Evolutionary conservation across 1,139 yeast genomes (phyloP), one percentile per base, ranked within the genome.

Genomic region (Yamadazyma atlantica): DNA sequence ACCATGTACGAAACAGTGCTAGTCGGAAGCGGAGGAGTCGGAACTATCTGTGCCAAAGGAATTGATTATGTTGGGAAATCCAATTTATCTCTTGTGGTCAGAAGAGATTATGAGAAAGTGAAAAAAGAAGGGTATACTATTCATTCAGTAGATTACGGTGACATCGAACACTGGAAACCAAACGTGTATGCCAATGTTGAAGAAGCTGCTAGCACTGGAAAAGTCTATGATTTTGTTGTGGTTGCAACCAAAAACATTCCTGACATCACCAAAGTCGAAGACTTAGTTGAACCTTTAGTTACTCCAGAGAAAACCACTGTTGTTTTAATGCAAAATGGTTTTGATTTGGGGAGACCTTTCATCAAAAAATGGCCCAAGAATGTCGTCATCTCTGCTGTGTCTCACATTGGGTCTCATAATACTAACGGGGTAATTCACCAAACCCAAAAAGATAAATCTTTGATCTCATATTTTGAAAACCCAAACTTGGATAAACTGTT

Each of bases 1-100:
- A n/a, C n/a, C n/a, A n/a, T n/a, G n/a, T n/a, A n/a, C n/a, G n/a
- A 28, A 28, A 28, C 30, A 4, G 9, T 70, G 19, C 60, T 69
- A 7, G 57, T 70, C n/a, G 76, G 76, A 5, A 55, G 72, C 2
- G 76, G 75, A 2, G 75, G 90, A 18, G 89, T 85, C 2, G 94
- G 94, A 12, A 69, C 82, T 29, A 72, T 85, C 33, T 82, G 83
- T 4, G 82, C 89, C 0, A 71, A 79, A 34, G 75, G 82, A 0
- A 65, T 85, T 26, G 73, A 73, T 37, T 47, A 51, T 30, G 64
- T 62, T 30, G 62, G 69, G 5, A 63, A 65, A 41, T 67, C 75
- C 2, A 74, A 72, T 36, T 84, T 83, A 4, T 78, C 89, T 0
- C 60, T 78, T 3, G 60, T 63, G 8, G 54, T 65, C 21, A 54